Percentiles rank a stretch among this genome's conserved stretches.
phyloP scores from a whole-genome alignment of 2,329 filamentous ascomycete genomes.

The Aspergillus ustus region DNA sequence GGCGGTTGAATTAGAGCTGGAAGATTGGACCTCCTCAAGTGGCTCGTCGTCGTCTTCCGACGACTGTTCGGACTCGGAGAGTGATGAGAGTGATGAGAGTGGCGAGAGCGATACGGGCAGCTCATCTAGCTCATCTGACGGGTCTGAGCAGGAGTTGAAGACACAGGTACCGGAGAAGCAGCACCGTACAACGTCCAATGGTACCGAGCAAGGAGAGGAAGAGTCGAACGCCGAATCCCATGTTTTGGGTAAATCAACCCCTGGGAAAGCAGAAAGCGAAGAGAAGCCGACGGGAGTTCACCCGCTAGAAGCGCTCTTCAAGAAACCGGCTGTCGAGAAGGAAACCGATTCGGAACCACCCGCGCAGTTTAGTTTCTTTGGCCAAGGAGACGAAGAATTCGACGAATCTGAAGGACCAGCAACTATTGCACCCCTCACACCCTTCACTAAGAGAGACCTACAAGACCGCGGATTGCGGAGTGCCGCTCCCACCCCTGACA shows the following conservation, averaged over 20 bases:
- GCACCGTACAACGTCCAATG: background rate
- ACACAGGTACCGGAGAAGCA: slow-evolving; percentile 27
- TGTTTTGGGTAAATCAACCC: slow-evolving; percentile 21
- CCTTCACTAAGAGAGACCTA: slow-evolving; percentile 79
- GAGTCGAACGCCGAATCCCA: slow-evolving; percentile 15
- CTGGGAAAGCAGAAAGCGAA: slow-evolving; percentile 14
- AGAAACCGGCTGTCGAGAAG: slow-evolving; percentile 62
- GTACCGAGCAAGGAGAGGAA: slow-evolving; percentile 6
- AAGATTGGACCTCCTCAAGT: slow-evolving; percentile 45
- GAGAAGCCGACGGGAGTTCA: slow-evolving; percentile 61
- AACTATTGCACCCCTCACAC: slow-evolving; percentile 69
- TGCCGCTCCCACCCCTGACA: slow-evolving; percentile 93
- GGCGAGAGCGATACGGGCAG: slow-evolving; percentile 32
- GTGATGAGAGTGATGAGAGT: slow-evolving; percentile 31
- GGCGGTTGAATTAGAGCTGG: slow-evolving; percentile 20
- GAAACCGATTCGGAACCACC: slow-evolving; percentile 49
- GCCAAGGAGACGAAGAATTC: slow-evolving; percentile 55
- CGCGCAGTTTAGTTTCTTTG: slow-evolving; percentile 81
- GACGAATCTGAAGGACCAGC: too few relatives aligned
- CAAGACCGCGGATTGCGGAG: slow-evolving; percentile 71
- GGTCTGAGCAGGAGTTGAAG: slow-evolving; percentile 29
- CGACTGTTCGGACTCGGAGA: slow-evolving; percentile 31
- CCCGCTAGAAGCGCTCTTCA: slow-evolving; percentile 91
- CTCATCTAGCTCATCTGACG: slow-evolving; percentile 32
- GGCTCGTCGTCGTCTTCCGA: slow-evolving; percentile 36